Conservation (phyloP, 768 basidiomycete species). For the Thelephora ganbajun region DNA sequence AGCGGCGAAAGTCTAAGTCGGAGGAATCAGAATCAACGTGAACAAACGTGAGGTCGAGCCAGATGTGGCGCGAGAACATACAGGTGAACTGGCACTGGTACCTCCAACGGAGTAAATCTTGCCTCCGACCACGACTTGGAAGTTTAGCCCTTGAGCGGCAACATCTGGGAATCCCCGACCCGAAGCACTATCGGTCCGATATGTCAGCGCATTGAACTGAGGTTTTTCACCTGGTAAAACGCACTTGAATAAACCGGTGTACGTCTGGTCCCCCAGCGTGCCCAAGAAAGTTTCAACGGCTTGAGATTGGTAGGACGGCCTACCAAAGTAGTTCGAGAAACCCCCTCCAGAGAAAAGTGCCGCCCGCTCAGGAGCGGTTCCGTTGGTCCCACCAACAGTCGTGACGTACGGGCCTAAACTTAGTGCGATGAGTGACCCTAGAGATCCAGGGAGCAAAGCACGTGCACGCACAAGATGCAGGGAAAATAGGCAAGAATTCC, state of each 20-base stretch:
- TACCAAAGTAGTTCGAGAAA: slow-evolving; percentile 51
- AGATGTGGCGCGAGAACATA: neutral
- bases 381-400: slow-evolving; percentile 49
- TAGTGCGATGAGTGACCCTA: neutral
- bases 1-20: slow-evolving; percentile 33
- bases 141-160: slow-evolving; percentile 39
- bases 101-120: slow-evolving; percentile 30
- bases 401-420: slow-evolving; percentile 36
- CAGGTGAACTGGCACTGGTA: slow-evolving; percentile 50
- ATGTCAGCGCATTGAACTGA: neutral
- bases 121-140: slow-evolving; percentile 33
- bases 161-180: slow-evolving; percentile 51
- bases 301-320: slow-evolving; percentile 37
- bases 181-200: neutral
- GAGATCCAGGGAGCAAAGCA: slow-evolving; percentile 7
- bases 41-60: neutral
- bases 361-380: slow-evolving; percentile 43
- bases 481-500: slow-evolving; percentile 41
- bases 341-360: slow-evolving; percentile 57
- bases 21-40: neutral
- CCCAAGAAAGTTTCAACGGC: slow-evolving; percentile 31
- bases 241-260: slow-evolving; percentile 46
- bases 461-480: slow-evolving; percentile 33
- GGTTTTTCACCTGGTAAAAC: slow-evolving; percentile 27
- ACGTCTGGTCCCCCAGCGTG: slow-evolving; percentile 31